phyloP scores from a whole-genome alignment of 1,284 basidiomycete genomes.

The Marasmius oreades region DNA sequence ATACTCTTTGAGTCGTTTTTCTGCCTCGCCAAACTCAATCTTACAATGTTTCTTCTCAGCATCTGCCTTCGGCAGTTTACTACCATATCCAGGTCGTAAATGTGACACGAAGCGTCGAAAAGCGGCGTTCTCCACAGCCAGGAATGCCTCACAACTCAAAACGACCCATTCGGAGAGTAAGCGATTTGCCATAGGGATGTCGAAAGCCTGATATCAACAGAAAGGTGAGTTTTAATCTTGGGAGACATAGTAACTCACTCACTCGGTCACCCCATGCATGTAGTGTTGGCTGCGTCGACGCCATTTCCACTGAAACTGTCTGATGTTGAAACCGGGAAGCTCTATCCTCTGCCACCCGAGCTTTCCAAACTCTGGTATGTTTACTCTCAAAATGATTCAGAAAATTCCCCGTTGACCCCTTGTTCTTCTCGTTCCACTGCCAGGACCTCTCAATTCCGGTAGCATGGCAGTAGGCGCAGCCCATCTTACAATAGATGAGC shows the following conservation, averaged over 20 bases:
- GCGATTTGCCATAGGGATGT: not conserved
- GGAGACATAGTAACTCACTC: too few species aligned
- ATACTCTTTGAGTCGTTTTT: not conserved
- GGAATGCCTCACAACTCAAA: not conserved
- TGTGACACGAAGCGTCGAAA: not conserved
- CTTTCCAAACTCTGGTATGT: not conserved
- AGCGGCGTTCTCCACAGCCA: not conserved
- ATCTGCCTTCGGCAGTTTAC: not conserved
- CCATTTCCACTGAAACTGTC: too few species aligned
- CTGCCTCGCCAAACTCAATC: not conserved
- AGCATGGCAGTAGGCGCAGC: not conserved
- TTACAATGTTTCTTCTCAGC: not conserved
- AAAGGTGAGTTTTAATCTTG: too few species aligned
- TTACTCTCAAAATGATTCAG: not conserved
- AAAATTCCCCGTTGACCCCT: constrained; percentile 2
- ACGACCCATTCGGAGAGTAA: not conserved
- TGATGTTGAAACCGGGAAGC: too few species aligned
- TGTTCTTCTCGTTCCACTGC: not conserved
- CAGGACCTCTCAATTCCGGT: not conserved
- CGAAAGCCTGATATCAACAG: too few species aligned
- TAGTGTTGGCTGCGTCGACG: constrained; percentile 1
- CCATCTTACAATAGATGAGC: not conserved
- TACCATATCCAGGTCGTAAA: constrained; percentile 3
- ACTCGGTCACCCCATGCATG: too few species aligned
- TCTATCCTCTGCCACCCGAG: not conserved